A percentile compares a stretch with the other conserved stretches of the same genome.
Conservation (phyloP, 257 asterid genomes). For the Nemophila menziesii region DNA sequence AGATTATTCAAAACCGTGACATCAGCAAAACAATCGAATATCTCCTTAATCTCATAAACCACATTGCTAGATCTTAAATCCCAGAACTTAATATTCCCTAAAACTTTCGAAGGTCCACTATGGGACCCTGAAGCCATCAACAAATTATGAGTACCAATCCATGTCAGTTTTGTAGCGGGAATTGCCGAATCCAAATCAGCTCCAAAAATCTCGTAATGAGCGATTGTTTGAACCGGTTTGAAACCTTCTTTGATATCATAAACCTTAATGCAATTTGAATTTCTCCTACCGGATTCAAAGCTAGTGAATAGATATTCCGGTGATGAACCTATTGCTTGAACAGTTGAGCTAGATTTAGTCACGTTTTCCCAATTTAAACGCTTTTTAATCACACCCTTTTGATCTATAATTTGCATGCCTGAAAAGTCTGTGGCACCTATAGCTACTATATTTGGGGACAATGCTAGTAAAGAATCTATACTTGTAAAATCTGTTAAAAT, state of each 20-base stretch:
- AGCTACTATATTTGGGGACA: constrained; percentile 53
- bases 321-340: constrained; percentile 72
- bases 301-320: constrained; percentile 60
- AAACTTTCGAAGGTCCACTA: constrained; percentile 76
- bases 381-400: constrained; percentile 43
- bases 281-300: constrained; percentile 81
- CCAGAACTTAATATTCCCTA: constrained; percentile 62
- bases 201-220: constrained; percentile 76
- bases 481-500: constrained; percentile 70
- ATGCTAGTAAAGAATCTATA: constrained; percentile 61
- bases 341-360: constrained; percentile 77
- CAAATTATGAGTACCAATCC: constrained; percentile 60
- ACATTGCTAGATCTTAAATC: constrained; percentile 50
- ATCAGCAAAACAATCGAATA: constrained; percentile 55
- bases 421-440: constrained; percentile 92
- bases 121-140: constrained; percentile 96
- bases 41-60: constrained; percentile 50
- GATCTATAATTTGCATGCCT: constrained; percentile 76
- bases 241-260: constrained; percentile 45
- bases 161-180: constrained; percentile 73
- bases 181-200: constrained; percentile 83
- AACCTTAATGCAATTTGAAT: constrained; percentile 75
- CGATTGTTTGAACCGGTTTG: constrained; percentile 39
- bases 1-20: constrained; percentile 32
- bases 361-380: constrained; percentile 88